Evolutionary conservation across 2,329 filamentous ascomycete genomes (phyloP).

Genomic region (Colletotrichum sp.): DNA sequence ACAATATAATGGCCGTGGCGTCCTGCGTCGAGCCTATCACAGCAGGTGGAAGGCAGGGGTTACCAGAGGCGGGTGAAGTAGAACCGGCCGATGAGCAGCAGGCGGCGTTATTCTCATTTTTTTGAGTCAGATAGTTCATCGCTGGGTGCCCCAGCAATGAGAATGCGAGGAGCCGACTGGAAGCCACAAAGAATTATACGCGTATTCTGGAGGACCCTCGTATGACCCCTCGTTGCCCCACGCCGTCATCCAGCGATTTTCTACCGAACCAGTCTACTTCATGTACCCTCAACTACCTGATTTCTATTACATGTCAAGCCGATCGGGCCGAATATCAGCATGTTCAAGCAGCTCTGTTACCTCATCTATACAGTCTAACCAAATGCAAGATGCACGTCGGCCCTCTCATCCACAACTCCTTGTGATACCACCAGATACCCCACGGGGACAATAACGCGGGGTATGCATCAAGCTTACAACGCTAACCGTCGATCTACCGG

Average conservation of each 20-base stretch:
- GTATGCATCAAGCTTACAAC: neutral
- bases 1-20: no score
- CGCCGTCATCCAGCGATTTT: neutral
- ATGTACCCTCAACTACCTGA: neutral
- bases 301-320: neutral
- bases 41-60: no score
- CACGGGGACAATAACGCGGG: neutral
- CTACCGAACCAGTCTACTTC: neutral
- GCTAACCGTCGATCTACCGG: neutral
- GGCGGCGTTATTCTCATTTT: neutral
- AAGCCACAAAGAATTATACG: neutral
- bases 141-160: neutral
- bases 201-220: neutral
- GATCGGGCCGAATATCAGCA: neutral
- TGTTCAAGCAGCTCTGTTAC: fast-evolving
- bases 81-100: no score
- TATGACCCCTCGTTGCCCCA: neutral
- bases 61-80: no score
- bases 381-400: neutral
- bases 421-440: neutral
- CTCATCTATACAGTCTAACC: neutral
- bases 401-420: neutral
- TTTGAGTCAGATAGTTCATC: fast-evolving
- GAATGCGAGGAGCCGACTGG: neutral
- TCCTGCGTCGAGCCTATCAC: no score